Evolutionary conservation across 306 rosid genomes (phyloP).

Genomic region (Argentina anserina): DNA sequence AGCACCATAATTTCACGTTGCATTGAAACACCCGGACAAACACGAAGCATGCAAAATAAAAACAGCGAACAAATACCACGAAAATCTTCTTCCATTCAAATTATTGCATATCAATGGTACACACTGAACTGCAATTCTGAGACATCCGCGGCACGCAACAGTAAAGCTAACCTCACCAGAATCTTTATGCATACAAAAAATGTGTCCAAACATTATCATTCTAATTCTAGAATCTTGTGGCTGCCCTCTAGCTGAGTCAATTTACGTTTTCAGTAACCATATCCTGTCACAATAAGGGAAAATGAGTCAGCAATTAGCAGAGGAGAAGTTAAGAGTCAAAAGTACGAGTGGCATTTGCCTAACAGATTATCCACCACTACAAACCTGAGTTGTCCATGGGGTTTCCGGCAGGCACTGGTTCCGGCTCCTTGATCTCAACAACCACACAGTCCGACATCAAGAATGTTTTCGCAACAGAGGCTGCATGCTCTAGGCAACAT

Average conservation of each 20-base stretch:
- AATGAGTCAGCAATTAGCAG: background rate
- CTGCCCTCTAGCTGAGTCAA: background rate
- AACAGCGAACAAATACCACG: background rate
- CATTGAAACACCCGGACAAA: background rate
- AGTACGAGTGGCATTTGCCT: background rate
- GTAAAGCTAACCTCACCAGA: constrained; percentile 15
- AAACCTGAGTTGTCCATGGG: constrained; percentile 97
- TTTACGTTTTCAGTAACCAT: constrained; percentile 39
- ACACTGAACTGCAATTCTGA: background rate
- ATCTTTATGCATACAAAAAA: constrained; percentile 15
- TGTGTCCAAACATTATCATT: background rate
- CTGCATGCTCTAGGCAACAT: constrained; percentile 97
- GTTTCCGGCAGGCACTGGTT: constrained; percentile 58
- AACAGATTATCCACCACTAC: background rate
- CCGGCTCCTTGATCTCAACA: constrained; percentile 98
- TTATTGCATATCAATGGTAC: constrained; percentile 14
- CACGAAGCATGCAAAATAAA: background rate
- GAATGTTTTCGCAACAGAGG: constrained; percentile 96
- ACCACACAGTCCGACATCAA: constrained; percentile 98
- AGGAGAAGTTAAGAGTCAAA: too few relatives aligned
- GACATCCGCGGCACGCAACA: background rate
- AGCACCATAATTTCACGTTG: background rate
- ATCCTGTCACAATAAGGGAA: constrained; percentile 38
- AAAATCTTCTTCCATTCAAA: background rate
- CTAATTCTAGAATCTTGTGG: constrained; percentile 1